Percentiles rank a stretch among this genome's conserved stretches.
Conservation (phyloP, 1,284 basidiomycete genomes). For the Moniliophthora roreri region DNA sequence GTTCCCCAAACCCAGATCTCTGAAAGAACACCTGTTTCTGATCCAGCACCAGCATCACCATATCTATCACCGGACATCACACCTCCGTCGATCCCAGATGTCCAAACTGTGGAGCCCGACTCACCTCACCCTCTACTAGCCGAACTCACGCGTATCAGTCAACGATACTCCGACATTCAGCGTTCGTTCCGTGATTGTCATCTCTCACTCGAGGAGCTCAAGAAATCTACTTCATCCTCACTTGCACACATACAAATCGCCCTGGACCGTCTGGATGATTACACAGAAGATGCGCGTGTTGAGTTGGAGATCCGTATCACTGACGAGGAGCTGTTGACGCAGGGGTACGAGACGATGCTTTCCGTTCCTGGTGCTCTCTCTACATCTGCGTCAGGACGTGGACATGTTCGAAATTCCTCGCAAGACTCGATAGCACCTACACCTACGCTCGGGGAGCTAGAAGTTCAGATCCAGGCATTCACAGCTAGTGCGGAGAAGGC, state of each 20-base stretch:
- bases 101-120: neutral
- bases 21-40: too few relatives aligned
- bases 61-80: too few relatives aligned
- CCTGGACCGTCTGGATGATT: constrained; percentile 73
- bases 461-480: constrained; percentile 59
- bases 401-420: constrained; percentile 20
- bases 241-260: constrained; percentile 42
- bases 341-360: constrained; percentile 74
- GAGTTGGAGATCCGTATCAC: constrained; percentile 83
- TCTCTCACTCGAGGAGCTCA: constrained; percentile 58
- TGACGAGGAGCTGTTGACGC: constrained; percentile 71
- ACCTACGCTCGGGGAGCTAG: constrained; percentile 33
- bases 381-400: constrained; percentile 12
- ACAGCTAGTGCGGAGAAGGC: constrained; percentile 58
- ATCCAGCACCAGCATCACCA: too few relatives aligned
- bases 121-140: neutral
- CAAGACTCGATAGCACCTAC: constrained; percentile 16
- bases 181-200: constrained; percentile 63
- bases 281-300: constrained; percentile 81
- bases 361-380: constrained; percentile 53
- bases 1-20: too few relatives aligned
- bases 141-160: too few relatives aligned
- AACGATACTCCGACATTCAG: neutral
- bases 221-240: constrained; percentile 33
- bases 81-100: neutral